Conservation (phyloP, 108 stramenopile genomes). For the Skeletonema grethae region DNA sequence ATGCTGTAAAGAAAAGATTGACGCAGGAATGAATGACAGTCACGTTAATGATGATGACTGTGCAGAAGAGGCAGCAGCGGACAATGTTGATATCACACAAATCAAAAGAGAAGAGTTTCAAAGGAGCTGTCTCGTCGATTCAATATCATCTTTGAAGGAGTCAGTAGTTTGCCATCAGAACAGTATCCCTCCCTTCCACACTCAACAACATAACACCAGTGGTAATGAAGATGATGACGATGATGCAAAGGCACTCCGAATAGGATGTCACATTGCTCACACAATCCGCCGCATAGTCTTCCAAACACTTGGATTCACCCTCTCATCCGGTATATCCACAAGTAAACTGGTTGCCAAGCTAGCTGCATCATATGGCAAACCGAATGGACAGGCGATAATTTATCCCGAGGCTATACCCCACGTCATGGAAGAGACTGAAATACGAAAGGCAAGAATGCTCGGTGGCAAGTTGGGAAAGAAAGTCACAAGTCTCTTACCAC, state of each 20-base stretch:
- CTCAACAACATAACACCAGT: slow-evolving; percentile 2
- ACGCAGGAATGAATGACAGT: not conserved
- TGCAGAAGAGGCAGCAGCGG: slow-evolving; percentile 5
- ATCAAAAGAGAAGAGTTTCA: slow-evolving; percentile 16
- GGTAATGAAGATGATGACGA: slow-evolving; percentile 18
- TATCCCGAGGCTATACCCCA: slow-evolving; percentile 55
- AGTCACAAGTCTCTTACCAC: slow-evolving; percentile 51
- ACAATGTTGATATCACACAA: not conserved
- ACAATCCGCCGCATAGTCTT: slow-evolving; percentile 60
- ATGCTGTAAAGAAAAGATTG: not conserved
- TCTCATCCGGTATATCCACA: slow-evolving; percentile 78
- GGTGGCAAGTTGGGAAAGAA: slow-evolving; percentile 85
- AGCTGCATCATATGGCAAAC: slow-evolving; percentile 85
- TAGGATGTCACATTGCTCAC: slow-evolving; percentile 62
- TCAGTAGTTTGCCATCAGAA: slow-evolving; percentile 37
- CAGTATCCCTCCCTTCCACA: not conserved
- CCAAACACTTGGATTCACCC: slow-evolving; percentile 72
- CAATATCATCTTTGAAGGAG: slow-evolving; percentile 23
- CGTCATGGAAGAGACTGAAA: slow-evolving; percentile 66
- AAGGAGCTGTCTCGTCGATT: slow-evolving; percentile 12
- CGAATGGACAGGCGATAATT: slow-evolving; percentile 86
- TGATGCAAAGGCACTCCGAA: slow-evolving; percentile 35
- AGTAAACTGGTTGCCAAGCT: slow-evolving; percentile 85
- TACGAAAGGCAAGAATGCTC: slow-evolving; percentile 78
- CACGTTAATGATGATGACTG: slow-evolving; percentile 3